A percentile compares a stretch with the other conserved stretches of the same genome.
Evolutionary conservation across 1,139 yeast genomes (phyloP).

Genomic region (Blastobotrys serpentis): DNA sequence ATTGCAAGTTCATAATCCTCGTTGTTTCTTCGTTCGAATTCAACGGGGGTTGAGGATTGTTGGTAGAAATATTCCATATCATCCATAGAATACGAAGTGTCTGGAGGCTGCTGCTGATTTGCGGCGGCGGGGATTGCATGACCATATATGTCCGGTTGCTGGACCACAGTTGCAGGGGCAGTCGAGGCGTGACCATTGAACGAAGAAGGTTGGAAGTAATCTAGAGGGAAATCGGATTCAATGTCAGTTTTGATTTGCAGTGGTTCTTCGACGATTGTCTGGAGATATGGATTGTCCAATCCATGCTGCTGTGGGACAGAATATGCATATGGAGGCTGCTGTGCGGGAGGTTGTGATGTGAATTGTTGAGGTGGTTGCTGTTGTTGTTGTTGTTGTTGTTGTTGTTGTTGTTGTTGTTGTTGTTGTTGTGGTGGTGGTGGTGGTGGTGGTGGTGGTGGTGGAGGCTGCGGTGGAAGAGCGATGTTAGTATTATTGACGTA

Average conservation of each 20-base stretch:
- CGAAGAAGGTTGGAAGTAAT: conserved; percentile 26
- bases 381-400: too few species aligned
- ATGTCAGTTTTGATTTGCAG: conserved; percentile 23
- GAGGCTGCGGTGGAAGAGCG: too few species aligned
- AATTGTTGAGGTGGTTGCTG: too few species aligned
- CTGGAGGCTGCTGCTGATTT: background rate
- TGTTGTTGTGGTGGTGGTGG: too few species aligned
- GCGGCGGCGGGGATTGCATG: background rate
- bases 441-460: conserved; percentile 10
- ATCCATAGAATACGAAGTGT: conserved; percentile 7
- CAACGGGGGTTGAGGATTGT: background rate
- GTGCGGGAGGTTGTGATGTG: too few species aligned
- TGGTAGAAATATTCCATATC: conserved; percentile 9
- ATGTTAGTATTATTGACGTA: too few species aligned
- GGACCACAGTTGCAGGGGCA: background rate
- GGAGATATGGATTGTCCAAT: conserved; percentile 13
- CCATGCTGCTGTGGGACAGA: conserved; percentile 13
- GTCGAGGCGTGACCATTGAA: too few species aligned
- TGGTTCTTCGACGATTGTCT: conserved; percentile 20
- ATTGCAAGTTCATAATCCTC: background rate
- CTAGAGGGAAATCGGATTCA: conserved; percentile 35
- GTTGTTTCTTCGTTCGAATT: background rate
- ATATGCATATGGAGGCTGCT: conserved; percentile 9
- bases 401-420: too few species aligned
- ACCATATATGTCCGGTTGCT: background rate